Conservation (phyloP, 2,329 filamentous ascomycete genomes). For the Sordariomycetes sp. region DNA sequence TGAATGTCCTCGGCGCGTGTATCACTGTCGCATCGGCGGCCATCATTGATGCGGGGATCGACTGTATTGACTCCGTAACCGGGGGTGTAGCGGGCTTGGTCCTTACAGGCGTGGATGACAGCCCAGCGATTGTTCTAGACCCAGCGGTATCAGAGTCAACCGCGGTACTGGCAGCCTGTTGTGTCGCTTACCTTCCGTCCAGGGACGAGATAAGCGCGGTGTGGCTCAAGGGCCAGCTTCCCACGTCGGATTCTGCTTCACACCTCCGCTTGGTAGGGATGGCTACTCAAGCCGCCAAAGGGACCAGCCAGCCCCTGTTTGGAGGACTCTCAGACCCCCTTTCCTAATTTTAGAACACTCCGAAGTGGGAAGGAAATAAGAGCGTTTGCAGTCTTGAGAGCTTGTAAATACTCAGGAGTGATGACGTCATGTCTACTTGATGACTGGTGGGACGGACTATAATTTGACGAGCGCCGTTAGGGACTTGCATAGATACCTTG, state of each 20-base stretch:
- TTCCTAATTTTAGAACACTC: neutral
- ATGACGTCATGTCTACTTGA: neutral
- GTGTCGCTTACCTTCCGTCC: slow-evolving; percentile 75
- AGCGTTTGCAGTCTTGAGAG: neutral
- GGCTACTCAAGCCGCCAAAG: slow-evolving; percentile 27
- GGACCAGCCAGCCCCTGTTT: slow-evolving; percentile 16
- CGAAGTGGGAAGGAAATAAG: neutral
- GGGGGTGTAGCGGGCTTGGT: slow-evolving; percentile 83
- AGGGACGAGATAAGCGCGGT: slow-evolving; percentile 88
- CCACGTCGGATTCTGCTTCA: slow-evolving; percentile 20
- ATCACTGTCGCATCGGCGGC: slow-evolving; percentile 91
- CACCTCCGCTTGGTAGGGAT: slow-evolving; percentile 21
- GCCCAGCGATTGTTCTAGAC: slow-evolving; percentile 53
- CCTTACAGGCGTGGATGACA: slow-evolving; percentile 16
- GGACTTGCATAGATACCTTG: neutral
- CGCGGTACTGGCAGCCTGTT: slow-evolving; percentile 68
- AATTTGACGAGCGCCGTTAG: no score
- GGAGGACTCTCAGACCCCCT: slow-evolving; percentile 21
- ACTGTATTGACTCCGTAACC: slow-evolving; percentile 81
- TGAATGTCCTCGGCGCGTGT: slow-evolving; percentile 84
- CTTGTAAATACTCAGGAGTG: neutral
- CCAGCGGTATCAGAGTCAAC: slow-evolving; percentile 71
- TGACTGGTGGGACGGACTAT: no score
- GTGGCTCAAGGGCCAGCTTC: slow-evolving; percentile 70
- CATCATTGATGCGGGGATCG: slow-evolving; percentile 86